These are phyloP conservation scores for Annulohypoxylon nitens DNA, from an alignment of 495 filamentous ascomycete genomes.

Conservation along the genomic window DNA sequence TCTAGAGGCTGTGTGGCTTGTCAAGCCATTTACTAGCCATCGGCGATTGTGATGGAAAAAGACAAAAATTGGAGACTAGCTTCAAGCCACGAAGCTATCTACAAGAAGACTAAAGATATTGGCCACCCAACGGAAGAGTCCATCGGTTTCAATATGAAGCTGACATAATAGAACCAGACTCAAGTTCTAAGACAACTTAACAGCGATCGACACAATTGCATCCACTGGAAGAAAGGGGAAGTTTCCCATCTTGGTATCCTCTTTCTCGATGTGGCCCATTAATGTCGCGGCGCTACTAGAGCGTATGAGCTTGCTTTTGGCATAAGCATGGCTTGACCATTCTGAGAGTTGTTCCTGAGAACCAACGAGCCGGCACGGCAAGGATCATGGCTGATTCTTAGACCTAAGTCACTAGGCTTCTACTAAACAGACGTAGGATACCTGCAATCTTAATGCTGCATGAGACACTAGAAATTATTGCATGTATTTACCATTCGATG, in stretches of 20 bases:
- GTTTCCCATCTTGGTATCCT: constrained; percentile 21
- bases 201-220: constrained; percentile 35
- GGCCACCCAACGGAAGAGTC: neutral
- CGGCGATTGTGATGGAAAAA: constrained; percentile 1
- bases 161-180: constrained; percentile 18
- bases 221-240: constrained; percentile 22
- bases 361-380: neutral
- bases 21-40: constrained; percentile 17
- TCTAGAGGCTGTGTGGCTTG: constrained; percentile 16
- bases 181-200: constrained; percentile 37
- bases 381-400: constrained; percentile 8
- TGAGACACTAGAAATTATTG: constrained; percentile 2
- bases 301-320: constrained; percentile 10
- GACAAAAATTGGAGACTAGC: constrained; percentile 13
- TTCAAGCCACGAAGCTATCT: constrained; percentile 22
- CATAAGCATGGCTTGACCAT: neutral
- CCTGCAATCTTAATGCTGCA: neutral
- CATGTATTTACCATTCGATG: neutral
- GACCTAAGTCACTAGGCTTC: neutral
- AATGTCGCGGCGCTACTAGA: neutral
- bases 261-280: neutral
- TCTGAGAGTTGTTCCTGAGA: neutral
- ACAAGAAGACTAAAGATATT: neutral
- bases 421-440: neutral
- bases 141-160: constrained; percentile 4